Evolutionary conservation across 345 rosid species (phyloP).

Genomic region (Psidium friedrichsthalianum): DNA sequence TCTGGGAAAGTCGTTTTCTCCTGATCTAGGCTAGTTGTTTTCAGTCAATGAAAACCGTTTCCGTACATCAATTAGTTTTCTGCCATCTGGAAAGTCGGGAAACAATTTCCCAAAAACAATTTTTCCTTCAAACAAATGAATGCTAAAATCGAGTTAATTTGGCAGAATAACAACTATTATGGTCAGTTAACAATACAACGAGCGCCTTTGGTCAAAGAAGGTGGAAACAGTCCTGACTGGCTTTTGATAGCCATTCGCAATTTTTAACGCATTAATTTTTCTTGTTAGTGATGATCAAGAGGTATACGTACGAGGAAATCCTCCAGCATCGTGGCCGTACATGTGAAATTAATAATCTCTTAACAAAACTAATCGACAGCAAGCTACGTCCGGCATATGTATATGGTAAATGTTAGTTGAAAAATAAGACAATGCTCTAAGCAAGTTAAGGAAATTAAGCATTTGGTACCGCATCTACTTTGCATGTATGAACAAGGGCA

Average conservation of each 20-base stretch:
- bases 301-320: background rate
- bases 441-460: background rate
- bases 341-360: background rate
- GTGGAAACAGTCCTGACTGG: background rate
- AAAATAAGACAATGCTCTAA: background rate
- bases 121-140: background rate
- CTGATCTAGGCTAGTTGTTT: too few species aligned
- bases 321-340: too few species aligned
- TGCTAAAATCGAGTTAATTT: background rate
- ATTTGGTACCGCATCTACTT: background rate
- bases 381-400: background rate
- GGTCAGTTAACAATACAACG: too few species aligned
- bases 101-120: too few species aligned
- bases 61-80: too few species aligned
- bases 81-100: too few species aligned
- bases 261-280: background rate
- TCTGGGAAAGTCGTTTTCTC: too few species aligned
- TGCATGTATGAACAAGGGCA: too few species aligned
- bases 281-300: background rate
- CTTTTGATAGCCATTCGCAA: background rate
- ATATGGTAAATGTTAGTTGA: background rate
- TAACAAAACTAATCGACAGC: background rate
- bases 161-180: background rate
- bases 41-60: too few species aligned
- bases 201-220: background rate